Evolutionary conservation across 73 alveolate genomes (phyloP).

Genomic region (Breviolum minutum): DNA sequence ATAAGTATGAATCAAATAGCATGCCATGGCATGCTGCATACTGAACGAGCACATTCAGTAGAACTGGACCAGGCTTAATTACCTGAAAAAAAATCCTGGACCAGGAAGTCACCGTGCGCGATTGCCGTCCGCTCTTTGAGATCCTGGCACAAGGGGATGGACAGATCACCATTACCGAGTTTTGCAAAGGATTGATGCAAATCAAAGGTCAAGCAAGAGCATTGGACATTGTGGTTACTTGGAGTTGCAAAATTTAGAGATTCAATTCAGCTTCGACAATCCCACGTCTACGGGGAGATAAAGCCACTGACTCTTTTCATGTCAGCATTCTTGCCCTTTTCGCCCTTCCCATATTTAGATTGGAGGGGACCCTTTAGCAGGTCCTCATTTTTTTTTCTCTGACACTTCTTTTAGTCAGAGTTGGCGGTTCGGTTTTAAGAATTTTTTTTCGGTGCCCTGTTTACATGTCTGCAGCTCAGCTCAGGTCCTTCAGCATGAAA

Average conservation of each 20-base stretch:
- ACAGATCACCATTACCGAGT: slow-evolving; percentile 48
- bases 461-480: no score
- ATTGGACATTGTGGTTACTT: slow-evolving; percentile 34
- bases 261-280: background rate
- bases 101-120: slow-evolving; percentile 28
- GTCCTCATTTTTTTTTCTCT: no score
- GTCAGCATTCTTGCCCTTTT: no score
- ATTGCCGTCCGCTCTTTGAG: slow-evolving; percentile 37
- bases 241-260: background rate
- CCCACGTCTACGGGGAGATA: background rate
- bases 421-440: no score
- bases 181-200: slow-evolving; percentile 63
- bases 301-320: background rate
- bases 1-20: background rate
- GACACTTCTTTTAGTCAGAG: no score
- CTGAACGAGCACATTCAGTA: no score
- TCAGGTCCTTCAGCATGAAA: slow-evolving; percentile 59
- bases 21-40: background rate
- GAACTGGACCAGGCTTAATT: background rate
- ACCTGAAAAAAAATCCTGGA: background rate
- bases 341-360: no score
- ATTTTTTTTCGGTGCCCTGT: no score
- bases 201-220: slow-evolving; percentile 52
- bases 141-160: slow-evolving; percentile 50
- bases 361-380: no score